phyloP scores from a whole-genome alignment of 306 rosid species.

The Lathyrus sativus region DNA sequence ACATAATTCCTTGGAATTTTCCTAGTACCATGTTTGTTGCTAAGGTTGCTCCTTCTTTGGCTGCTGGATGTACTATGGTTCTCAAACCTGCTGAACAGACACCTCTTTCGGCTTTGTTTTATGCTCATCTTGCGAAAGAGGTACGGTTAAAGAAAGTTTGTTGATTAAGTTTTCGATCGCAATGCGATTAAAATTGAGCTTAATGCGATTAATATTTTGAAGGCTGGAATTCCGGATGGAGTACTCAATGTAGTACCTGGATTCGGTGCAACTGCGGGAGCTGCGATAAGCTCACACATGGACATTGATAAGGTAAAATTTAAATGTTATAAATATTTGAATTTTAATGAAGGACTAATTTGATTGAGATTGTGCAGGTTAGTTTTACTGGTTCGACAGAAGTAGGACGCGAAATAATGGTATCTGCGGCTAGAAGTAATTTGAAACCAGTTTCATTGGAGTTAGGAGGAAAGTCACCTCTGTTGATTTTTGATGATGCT shows the following conservation, averaged over 20 bases:
- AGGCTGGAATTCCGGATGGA: slow-evolving; percentile 96
- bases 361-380: slow-evolving; percentile 43
- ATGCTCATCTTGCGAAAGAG: slow-evolving; percentile 77
- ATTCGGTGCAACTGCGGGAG: slow-evolving; percentile 81
- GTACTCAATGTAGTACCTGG: slow-evolving; percentile 85
- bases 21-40: slow-evolving; percentile 55
- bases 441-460: slow-evolving; percentile 78
- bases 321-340: background rate
- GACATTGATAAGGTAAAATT: slow-evolving; percentile 71
- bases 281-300: slow-evolving; percentile 75
- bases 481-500: slow-evolving; percentile 78
- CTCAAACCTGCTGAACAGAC: slow-evolving; percentile 92
- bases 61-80: slow-evolving; percentile 89
- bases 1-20: slow-evolving; percentile 90
- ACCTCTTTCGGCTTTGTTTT: slow-evolving; percentile 78
- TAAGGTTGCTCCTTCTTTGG: slow-evolving; percentile 74
- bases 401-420: slow-evolving; percentile 74
- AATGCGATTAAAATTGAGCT: background rate
- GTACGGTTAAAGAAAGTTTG: slow-evolving; percentile 34
- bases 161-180: background rate
- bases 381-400: slow-evolving; percentile 88
- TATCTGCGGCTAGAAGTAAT: slow-evolving; percentile 82
- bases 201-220: background rate
- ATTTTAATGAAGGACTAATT: too few relatives aligned
- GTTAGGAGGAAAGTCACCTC: slow-evolving; percentile 91